phyloP scores from a whole-genome alignment of 768 basidiomycete species.

The Fibroporia radiculosa region DNA sequence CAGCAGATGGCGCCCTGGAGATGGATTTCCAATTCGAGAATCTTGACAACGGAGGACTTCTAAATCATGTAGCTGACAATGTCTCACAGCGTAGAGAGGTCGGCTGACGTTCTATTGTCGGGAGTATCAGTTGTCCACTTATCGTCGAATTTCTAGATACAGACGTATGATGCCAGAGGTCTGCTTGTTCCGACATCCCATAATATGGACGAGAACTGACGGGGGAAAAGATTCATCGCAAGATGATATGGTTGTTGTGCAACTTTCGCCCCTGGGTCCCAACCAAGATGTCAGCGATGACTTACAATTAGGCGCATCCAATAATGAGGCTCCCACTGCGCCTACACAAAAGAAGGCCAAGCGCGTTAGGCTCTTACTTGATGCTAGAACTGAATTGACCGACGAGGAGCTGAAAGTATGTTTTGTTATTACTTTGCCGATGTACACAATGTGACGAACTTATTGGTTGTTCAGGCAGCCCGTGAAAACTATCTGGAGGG shows the following conservation, averaged over 20 bases:
- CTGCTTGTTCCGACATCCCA: too few species aligned
- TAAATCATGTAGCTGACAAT: too few species aligned
- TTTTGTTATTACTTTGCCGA: neutral
- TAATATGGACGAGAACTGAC: too few species aligned
- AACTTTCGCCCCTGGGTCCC: conserved; percentile 16
- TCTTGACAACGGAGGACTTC: too few species aligned
- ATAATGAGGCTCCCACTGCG: neutral
- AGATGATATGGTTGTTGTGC: conserved; percentile 17
- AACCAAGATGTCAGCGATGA: conserved; percentile 4
- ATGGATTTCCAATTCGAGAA: conserved; percentile 12
- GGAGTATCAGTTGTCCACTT: too few species aligned
- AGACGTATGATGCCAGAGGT: too few species aligned
- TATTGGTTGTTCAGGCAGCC: conserved; percentile 35
- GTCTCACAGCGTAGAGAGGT: too few species aligned
- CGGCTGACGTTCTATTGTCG: too few species aligned
- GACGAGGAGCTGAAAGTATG: conserved; percentile 73
- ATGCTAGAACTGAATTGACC: conserved; percentile 71
- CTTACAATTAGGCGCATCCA: neutral
- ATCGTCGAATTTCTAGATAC: too few species aligned
- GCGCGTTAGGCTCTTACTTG: conserved; percentile 48
- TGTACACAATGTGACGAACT: neutral
- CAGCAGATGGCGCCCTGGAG: neutral
- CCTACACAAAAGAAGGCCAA: conserved; percentile 35
- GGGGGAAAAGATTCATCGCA: too few species aligned
- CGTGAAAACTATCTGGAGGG: conserved; percentile 60